Evolutionary conservation across 179 eudicot species (phyloP).

Genomic region (Drosera spatulata): DNA sequence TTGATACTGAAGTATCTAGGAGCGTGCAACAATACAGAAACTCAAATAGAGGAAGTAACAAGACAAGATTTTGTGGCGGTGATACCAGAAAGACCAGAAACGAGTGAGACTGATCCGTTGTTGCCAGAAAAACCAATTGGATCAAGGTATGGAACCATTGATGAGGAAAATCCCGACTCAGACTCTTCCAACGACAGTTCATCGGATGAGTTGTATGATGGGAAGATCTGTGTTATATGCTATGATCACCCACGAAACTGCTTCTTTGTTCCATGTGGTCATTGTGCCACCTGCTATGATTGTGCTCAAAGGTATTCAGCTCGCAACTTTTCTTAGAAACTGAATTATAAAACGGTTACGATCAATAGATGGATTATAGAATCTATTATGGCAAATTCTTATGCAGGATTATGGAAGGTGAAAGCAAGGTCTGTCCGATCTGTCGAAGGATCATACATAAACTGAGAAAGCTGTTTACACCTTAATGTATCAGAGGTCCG

Average conservation of each 20-base stretch:
- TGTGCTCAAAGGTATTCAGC: slow-evolving; percentile 28
- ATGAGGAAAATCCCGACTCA: slow-evolving; percentile 22
- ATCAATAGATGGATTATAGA: too few species aligned
- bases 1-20: slow-evolving; percentile 21
- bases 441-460: slow-evolving; percentile 36
- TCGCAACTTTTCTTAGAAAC: too few species aligned
- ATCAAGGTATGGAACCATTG: slow-evolving; percentile 25
- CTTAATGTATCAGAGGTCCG: slow-evolving; percentile 6
- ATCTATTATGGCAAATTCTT: neutral
- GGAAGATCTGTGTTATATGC: slow-evolving; percentile 43
- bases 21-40: slow-evolving; percentile 11
- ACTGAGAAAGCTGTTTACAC: slow-evolving; percentile 22
- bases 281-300: slow-evolving; percentile 32
- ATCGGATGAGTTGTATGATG: slow-evolving; percentile 44
- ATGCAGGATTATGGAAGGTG: slow-evolving; percentile 33
- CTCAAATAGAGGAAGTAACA: slow-evolving; percentile 4
- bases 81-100: neutral
- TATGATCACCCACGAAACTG: slow-evolving; percentile 34
- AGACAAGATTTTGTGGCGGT: neutral
- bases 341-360: too few species aligned
- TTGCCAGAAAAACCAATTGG: slow-evolving; percentile 21
- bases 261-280: slow-evolving; percentile 53
- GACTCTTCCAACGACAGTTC: slow-evolving; percentile 17
- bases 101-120: slow-evolving; percentile 24
- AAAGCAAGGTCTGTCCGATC: slow-evolving; percentile 28